Evolutionary conservation across 2,329 filamentous ascomycete genomes (phyloP), one percentile per base, ranked within the genome.

Genomic region (Diaporthe citri): DNA sequence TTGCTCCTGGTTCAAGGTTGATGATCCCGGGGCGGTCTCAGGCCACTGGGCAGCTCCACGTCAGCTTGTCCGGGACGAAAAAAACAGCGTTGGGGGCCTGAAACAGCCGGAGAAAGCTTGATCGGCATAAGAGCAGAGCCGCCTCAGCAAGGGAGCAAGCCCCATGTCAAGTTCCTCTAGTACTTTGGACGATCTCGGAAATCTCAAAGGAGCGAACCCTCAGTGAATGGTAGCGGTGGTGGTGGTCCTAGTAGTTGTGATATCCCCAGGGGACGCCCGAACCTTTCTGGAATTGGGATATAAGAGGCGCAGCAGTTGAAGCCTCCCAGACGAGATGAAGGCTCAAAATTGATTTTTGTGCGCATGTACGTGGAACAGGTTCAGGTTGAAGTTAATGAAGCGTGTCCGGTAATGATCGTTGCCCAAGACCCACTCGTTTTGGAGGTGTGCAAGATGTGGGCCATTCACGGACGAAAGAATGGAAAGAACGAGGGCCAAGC

Each of bases 81-180:
- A 52, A 51, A 67, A 34, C 39, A 67, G 31, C 15, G 5, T 22
- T 34, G 41, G 48, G 46, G 48, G 15, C 15, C 64, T 67, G 64
- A 55, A 69, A 55, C 64, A 28, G 48, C 2, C 7, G 62, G 34
- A 55, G 46, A 69, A 52, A 69, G 64, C 64, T 69, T 69, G 64
- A 55, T 69, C 64, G 34, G 36, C 64, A 55, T 22, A 55, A 69
- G 64, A 69, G 15, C n/a, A 36, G 64, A 69, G 64, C 64, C 64
- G 48, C 46, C 46, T 55, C 46, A 69, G 31, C 46, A 55, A 28
- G 64, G 25, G 31, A 39, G 64, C 34, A 69, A 7, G 34, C 31
- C 9, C 64, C 64, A 8, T 55, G 48, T 20, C 46, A 20, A 6
- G 8, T 52, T 52, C 22, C 20, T 52, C 17, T 39, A 20, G 41